Conservation (phyloP, 768 basidiomycete genomes). For the Gyrodon lividus region DNA sequence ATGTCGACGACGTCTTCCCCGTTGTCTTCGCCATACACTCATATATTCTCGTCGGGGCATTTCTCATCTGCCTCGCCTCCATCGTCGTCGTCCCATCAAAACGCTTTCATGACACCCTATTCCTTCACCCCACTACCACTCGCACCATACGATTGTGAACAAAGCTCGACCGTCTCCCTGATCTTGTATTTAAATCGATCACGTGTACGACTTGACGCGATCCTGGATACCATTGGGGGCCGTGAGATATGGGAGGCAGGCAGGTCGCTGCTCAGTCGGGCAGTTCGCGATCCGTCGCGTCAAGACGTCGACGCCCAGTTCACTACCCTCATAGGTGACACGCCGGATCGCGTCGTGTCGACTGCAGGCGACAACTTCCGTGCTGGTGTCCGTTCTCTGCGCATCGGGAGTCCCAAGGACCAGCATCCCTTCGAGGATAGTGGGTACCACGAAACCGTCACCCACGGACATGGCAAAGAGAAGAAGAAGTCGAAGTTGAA, state of each 20-base stretch:
- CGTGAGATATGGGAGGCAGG: slow-evolving; percentile 76
- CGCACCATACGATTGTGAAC: slow-evolving; percentile 27
- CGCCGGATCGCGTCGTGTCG: slow-evolving; percentile 61
- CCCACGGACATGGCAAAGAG: slow-evolving; percentile 23
- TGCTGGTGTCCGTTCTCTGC: slow-evolving; percentile 65
- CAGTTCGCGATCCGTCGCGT: slow-evolving; percentile 29
- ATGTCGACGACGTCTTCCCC: slow-evolving; percentile 31
- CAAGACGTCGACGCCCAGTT: slow-evolving; percentile 49
- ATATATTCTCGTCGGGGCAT: slow-evolving; percentile 22
- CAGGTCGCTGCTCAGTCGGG: slow-evolving; percentile 52
- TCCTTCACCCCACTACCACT: slow-evolving; percentile 31
- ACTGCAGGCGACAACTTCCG: slow-evolving; percentile 71
- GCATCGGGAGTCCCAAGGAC: slow-evolving; percentile 30
- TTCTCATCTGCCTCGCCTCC: slow-evolving; percentile 20
- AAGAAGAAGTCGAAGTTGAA: slow-evolving; percentile 32
- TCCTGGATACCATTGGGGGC: slow-evolving; percentile 84
- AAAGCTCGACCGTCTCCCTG: slow-evolving; percentile 23
- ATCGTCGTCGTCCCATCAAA: slow-evolving; percentile 26
- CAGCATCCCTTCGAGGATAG: slow-evolving; percentile 25
- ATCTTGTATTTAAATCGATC: slow-evolving; percentile 28
- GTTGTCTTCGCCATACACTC: slow-evolving; percentile 29
- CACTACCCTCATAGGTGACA: slow-evolving; percentile 78
- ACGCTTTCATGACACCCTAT: slow-evolving; percentile 28
- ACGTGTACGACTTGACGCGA: slow-evolving; percentile 60
- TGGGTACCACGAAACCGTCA: slow-evolving; percentile 22